phyloP scores from a whole-genome alignment of 2,329 filamentous ascomycete species.

The Didymella pinodella region DNA sequence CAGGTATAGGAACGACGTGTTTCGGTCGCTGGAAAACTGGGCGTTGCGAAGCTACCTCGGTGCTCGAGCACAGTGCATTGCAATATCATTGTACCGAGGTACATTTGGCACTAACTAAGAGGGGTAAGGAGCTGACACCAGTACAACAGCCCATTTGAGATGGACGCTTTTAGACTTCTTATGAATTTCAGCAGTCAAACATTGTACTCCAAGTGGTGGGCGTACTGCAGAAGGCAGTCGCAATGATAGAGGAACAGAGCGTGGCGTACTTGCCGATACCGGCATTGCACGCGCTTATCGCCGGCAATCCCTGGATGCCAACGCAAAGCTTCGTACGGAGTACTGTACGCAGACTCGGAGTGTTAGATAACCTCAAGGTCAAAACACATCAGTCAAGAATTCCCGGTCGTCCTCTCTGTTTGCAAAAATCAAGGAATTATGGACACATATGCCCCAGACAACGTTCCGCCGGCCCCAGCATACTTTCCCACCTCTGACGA shows the following conservation, averaged over 20 bases:
- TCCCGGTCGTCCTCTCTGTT: not conserved
- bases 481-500: slow-evolving; percentile 46
- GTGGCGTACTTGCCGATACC: slow-evolving; percentile 8
- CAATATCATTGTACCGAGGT: slow-evolving; percentile 8
- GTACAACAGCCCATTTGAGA: too few species aligned
- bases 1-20: not conserved
- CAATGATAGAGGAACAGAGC: not conserved
- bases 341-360: not conserved
- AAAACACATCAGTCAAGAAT: not conserved
- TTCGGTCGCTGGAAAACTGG: not conserved
- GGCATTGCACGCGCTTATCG: slow-evolving; percentile 10
- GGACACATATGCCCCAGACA: slow-evolving; percentile 11
- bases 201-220: not conserved
- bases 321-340: slow-evolving; percentile 1
- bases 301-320: not conserved
- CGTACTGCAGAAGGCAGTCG: not conserved
- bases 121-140: slow-evolving; percentile 11
- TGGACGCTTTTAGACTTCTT: not conserved
- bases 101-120: slow-evolving; percentile 12
- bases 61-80: slow-evolving; percentile 1
- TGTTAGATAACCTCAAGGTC: not conserved
- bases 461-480: slow-evolving; percentile 40
- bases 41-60: slow-evolving; percentile 10
- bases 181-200: not conserved
- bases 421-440: not conserved